A percentile compares a stretch with the other conserved stretches of the same genome.
phyloP scores from a whole-genome alignment of 345 rosid genomes.

The Citrus glauca region DNA sequence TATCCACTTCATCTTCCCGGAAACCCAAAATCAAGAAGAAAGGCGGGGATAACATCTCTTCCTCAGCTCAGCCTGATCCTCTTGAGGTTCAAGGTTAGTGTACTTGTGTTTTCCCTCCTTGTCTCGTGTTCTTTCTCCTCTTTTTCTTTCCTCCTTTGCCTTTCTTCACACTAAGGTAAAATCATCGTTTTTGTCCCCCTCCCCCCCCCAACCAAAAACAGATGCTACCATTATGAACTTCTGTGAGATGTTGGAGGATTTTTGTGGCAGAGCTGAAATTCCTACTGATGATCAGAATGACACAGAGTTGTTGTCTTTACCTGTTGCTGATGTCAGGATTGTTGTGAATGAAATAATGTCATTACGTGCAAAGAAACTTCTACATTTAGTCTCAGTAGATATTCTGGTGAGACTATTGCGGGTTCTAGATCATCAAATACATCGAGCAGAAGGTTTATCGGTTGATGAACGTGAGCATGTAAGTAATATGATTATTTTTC shows the following conservation, averaged over 20 bases:
- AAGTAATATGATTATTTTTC: conserved; percentile 27
- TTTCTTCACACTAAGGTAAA: conserved; percentile 5
- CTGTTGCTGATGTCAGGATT: conserved; percentile 61
- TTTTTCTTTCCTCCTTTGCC: background rate
- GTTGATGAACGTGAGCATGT: conserved; percentile 67
- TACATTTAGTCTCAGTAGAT: conserved; percentile 86
- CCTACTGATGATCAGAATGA: conserved; percentile 82
- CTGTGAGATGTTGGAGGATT: conserved; percentile 74
- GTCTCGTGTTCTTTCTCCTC: conserved; percentile 8
- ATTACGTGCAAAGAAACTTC: conserved; percentile 70
- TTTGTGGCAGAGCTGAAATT: conserved; percentile 80
- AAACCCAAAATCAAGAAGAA: conserved; percentile 77
- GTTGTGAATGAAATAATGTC: conserved; percentile 80
- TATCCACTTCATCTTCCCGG: conserved; percentile 42
- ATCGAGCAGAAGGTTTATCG: conserved; percentile 94
- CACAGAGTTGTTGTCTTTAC: conserved; percentile 73
- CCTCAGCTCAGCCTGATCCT: conserved; percentile 50
- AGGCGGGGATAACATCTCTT: conserved; percentile 34
- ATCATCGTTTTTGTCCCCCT: background rate
- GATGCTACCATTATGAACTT: conserved; percentile 66
- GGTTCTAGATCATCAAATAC: conserved; percentile 93
- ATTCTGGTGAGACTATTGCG: conserved; percentile 62
- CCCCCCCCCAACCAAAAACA: conserved; percentile 11
- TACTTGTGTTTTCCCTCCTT: conserved; percentile 9
- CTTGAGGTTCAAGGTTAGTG: conserved; percentile 67